A percentile compares a stretch with the other conserved stretches of the same genome.
phyloP scores from a whole-genome alignment of 225 moss, liverwort and hornwort genomes.

The Thuidium tamariscinum region DNA sequence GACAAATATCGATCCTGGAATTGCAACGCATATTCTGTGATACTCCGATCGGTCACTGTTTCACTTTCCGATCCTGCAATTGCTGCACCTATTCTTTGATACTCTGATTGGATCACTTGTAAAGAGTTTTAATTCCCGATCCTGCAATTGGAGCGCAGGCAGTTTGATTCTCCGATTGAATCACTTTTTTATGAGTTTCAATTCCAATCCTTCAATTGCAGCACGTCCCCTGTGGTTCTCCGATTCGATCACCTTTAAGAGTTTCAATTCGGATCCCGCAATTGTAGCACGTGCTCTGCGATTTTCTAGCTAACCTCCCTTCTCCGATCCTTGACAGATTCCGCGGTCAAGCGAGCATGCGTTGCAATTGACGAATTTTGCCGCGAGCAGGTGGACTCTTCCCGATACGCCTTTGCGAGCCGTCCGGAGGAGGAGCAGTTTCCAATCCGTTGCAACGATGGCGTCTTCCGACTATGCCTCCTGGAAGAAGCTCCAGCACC shows the following conservation, averaged over 20 bases:
- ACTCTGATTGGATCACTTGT: background rate
- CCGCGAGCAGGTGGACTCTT: conserved; percentile 1
- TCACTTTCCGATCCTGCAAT: background rate
- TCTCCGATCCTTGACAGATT: background rate
- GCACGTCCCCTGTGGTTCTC: background rate
- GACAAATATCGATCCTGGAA: background rate
- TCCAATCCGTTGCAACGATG: background rate
- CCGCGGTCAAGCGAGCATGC: background rate
- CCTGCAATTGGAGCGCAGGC: too few species aligned
- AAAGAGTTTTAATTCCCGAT: background rate
- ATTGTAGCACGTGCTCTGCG: background rate
- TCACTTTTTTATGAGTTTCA: background rate
- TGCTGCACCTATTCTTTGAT: background rate
- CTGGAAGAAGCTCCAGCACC: conserved; percentile 48
- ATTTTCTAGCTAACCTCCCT: background rate
- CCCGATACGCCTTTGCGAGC: background rate
- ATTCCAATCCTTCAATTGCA: background rate
- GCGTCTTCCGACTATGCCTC: conserved; percentile 16
- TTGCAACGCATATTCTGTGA: background rate
- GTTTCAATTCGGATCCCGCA: background rate
- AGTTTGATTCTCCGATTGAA: background rate
- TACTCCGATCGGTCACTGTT: background rate
- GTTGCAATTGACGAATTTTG: conserved; percentile 6
- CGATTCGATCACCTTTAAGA: background rate
- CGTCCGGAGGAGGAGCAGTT: background rate